These are phyloP conservation scores for Heliamphora pulchella DNA, from an alignment of 179 eudicot species.

Conservation along the genomic window DNA sequence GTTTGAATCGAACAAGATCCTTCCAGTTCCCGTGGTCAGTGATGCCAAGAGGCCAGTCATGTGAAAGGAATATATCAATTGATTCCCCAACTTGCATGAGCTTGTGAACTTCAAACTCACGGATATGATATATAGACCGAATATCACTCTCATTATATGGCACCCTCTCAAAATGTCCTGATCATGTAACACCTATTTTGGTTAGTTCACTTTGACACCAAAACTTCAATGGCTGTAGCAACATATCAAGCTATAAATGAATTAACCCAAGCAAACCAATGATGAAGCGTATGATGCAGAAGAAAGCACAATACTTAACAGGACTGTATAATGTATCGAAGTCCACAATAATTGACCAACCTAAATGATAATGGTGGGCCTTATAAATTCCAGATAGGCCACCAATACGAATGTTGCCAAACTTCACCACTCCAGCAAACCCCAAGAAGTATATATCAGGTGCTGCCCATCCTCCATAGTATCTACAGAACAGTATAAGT, in stretches of 20 bases:
- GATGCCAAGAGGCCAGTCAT: constrained; percentile 94
- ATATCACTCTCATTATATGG: constrained; percentile 73
- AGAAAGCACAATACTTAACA: background rate
- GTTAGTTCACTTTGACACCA: background rate
- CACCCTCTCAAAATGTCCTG: constrained; percentile 89
- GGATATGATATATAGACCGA: constrained; percentile 85
- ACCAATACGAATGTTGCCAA: constrained; percentile 88
- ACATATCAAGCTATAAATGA: background rate
- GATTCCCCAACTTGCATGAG: constrained; percentile 86
- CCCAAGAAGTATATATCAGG: constrained; percentile 93
- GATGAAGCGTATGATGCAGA: background rate
- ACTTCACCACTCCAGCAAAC: constrained; percentile 89
- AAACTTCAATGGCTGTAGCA: background rate
- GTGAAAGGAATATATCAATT: constrained; percentile 86
- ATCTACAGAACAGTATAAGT: constrained; percentile 37
- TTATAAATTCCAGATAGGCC: constrained; percentile 96
- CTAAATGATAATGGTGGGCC: constrained; percentile 55
- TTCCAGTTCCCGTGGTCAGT: constrained; percentile 75
- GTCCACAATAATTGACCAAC: constrained; percentile 28
- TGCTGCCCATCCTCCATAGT: constrained; percentile 99
- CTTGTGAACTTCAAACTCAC: constrained; percentile 85
- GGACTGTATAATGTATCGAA: background rate
- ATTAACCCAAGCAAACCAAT: background rate
- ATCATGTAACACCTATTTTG: constrained; percentile 18
- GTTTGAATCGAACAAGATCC: constrained; percentile 60